phyloP scores from a whole-genome alignment of 2,329 filamentous ascomycete species.

The Apiospora koreana region DNA sequence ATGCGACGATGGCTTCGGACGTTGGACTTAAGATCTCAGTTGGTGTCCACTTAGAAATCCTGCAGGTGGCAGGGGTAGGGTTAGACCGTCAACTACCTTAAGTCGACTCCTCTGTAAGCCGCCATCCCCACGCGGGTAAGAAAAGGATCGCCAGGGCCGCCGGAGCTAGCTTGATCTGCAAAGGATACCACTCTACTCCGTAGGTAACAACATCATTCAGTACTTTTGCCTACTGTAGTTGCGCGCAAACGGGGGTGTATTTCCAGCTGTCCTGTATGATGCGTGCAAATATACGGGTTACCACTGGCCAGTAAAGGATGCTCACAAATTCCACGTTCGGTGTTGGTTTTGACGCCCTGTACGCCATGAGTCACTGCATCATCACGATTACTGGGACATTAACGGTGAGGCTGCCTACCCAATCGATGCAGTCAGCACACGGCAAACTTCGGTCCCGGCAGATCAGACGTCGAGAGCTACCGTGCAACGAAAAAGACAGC shows the following conservation, averaged over 20 bases:
- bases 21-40: slow-evolving; percentile 4
- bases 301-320: not conserved
- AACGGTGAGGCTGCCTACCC: slow-evolving; percentile 1
- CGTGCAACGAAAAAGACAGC: not conserved
- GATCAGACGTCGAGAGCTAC: not conserved
- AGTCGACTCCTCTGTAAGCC: not conserved
- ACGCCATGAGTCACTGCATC: not conserved
- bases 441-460: not conserved
- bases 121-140: not conserved
- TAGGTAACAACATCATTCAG: not conserved
- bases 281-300: not conserved
- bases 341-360: not conserved
- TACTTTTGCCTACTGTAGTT: not conserved
- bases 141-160: not conserved
- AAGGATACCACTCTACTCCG: not conserved
- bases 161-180: not conserved
- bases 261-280: not conserved
- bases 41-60: not conserved
- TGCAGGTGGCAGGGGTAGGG: not conserved
- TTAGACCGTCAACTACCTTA: not conserved
- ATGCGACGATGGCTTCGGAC: slow-evolving; percentile 2
- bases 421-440: not conserved
- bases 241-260: not conserved
- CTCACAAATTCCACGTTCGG: not conserved
- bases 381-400: not conserved